Percentiles rank a stretch among this genome's conserved stretches.
These are phyloP conservation scores for Kodamaea hsintzibuensis DNA, from an alignment of 805 yeast genomes.

Conservation along the genomic window DNA sequence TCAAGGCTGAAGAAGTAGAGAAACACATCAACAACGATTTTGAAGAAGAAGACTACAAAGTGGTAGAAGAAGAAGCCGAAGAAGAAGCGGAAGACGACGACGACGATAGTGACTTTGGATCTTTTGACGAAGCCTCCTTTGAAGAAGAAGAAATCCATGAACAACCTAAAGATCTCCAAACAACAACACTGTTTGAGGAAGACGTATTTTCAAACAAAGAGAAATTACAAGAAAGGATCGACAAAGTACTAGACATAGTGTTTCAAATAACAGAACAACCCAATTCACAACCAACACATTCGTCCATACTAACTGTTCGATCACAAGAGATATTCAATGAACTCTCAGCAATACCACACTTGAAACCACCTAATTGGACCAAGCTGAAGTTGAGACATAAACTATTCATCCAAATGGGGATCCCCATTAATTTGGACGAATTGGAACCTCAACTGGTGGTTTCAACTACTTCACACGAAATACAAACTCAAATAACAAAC, in stretches of 20 bases:
- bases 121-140: conserved; percentile 25
- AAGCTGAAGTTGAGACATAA: conserved; percentile 64
- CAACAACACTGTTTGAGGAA: conserved; percentile 14
- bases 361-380: conserved; percentile 69
- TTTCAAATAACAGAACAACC: conserved; percentile 9
- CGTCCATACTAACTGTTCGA: conserved; percentile 28
- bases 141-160: background rate
- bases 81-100: conserved; percentile 16
- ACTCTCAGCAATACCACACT: conserved; percentile 48
- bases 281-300: background rate
- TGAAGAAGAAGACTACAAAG: background rate
- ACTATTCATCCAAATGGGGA: conserved; percentile 62
- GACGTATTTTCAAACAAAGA: conserved; percentile 13
- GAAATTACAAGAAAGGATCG: conserved; percentile 13
- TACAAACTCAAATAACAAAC: background rate
- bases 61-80: background rate
- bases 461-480: background rate
- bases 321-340: conserved; percentile 45
- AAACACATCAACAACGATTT: background rate
- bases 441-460: conserved; percentile 12
- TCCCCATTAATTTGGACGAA: conserved; percentile 73
- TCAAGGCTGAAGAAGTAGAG: background rate
- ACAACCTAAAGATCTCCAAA: conserved; percentile 11
- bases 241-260: conserved; percentile 4
- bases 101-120: conserved; percentile 39